Evolutionary conservation across 805 yeast species (phyloP).

Genomic region (Wickerhamiella alocasiicola): DNA sequence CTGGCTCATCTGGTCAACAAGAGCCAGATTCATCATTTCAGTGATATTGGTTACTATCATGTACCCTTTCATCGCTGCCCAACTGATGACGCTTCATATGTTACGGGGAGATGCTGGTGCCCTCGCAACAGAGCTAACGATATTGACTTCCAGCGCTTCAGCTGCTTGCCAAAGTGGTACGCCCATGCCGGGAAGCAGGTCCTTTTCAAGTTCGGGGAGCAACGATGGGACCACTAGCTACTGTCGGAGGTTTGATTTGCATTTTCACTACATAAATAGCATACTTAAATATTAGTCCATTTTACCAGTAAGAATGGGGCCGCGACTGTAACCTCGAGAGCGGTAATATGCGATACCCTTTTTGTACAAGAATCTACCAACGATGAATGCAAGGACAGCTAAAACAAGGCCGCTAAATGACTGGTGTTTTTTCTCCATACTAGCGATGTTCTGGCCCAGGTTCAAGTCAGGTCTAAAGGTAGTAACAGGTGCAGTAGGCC

Average conservation of each 20-base stretch:
- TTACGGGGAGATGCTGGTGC: conserved; percentile 28
- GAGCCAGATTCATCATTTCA: conserved; percentile 59
- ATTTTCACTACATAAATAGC: neutral
- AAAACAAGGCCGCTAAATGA: conserved; percentile 2
- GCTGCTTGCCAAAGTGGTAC: conserved; percentile 31
- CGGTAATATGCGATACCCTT: neutral
- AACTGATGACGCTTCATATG: conserved; percentile 26
- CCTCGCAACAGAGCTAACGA: conserved; percentile 25
- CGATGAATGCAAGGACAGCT: neutral
- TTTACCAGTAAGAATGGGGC: conserved; percentile 9
- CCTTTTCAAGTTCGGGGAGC: conserved; percentile 21
- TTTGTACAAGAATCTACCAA: conserved; percentile 1
- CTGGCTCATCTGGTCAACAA: conserved; percentile 46
- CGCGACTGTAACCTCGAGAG: neutral
- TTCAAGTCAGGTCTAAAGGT: conserved; percentile 7
- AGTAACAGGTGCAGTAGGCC: neutral
- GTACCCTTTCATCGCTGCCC: conserved; percentile 43
- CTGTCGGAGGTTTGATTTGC: neutral
- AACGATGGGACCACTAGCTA: neutral
- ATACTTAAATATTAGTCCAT: conserved; percentile 7
- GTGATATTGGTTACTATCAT: conserved; percentile 72
- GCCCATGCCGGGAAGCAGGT: conserved; percentile 25
- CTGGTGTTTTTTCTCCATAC: conserved; percentile 6
- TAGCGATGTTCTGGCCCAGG: conserved; percentile 4
- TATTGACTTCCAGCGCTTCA: conserved; percentile 26